phyloP scores from a whole-genome alignment of 2,329 filamentous ascomycete genomes.

The Hymenoscyphus repandus region DNA sequence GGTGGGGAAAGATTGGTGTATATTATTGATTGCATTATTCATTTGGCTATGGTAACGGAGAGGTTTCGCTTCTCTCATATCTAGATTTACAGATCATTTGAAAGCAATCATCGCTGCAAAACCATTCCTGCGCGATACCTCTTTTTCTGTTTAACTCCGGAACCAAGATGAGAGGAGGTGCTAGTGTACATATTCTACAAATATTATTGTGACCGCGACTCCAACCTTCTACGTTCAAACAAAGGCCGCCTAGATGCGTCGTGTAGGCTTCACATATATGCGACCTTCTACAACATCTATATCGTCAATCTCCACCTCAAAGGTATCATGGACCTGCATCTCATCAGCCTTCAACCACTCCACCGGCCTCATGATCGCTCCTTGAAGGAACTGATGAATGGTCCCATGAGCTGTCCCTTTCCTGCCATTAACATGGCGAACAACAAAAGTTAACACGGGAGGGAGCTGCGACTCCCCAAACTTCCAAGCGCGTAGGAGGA shows the following conservation, averaged over 20 bases:
- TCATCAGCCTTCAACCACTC: neutral
- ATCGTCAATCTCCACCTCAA: slow-evolving; percentile 5
- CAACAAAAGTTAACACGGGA: slow-evolving; percentile 35
- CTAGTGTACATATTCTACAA: too few relatives aligned
- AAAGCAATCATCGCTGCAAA: too few relatives aligned
- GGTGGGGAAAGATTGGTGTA: neutral
- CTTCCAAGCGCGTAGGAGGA: slow-evolving; percentile 55
- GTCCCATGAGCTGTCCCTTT: neutral
- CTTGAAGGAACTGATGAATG: neutral
- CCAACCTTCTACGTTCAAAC: neutral
- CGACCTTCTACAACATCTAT: slow-evolving; percentile 1
- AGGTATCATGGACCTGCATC: neutral
- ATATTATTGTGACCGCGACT: neutral
- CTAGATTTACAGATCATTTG: neutral
- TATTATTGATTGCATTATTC: neutral
- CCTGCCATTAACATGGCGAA: slow-evolving; percentile 7
- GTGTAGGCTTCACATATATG: neutral
- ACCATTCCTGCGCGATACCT: too few relatives aligned
- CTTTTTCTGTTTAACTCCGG: too few relatives aligned
- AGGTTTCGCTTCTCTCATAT: neutral
- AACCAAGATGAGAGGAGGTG: too few relatives aligned
- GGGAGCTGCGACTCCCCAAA: slow-evolving; percentile 44
- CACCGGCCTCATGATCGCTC: neutral
- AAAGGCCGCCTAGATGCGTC: neutral
- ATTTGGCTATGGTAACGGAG: neutral